Conservation (phyloP, 257 asterid genomes). For the Henckelia pumila region DNA sequence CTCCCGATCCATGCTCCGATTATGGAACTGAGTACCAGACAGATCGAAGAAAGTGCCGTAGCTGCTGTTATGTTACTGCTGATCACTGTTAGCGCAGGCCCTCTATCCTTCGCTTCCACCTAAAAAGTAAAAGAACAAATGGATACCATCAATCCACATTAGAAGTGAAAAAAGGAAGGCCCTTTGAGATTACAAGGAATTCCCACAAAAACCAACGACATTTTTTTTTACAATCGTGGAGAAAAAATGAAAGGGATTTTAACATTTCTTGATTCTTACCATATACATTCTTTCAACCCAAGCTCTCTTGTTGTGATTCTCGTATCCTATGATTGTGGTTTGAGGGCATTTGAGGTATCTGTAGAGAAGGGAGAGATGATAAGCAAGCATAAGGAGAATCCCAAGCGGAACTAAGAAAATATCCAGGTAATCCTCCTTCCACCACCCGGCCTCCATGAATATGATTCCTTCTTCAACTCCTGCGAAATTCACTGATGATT, state of each 20-base stretch:
- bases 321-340: conserved; percentile 52
- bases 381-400: conserved; percentile 53
- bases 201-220: not conserved
- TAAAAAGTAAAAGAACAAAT: conserved; percentile 8
- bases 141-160: too few relatives aligned
- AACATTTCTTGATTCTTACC: conserved; percentile 42
- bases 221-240: not conserved
- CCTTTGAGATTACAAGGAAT: not conserved
- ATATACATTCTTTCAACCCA: conserved; percentile 57
- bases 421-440: conserved; percentile 49
- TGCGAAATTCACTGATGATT: not conserved
- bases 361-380: conserved; percentile 55
- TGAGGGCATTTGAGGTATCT: conserved; percentile 44
- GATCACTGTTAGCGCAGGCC: conserved; percentile 44
- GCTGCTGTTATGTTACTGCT: conserved; percentile 47
- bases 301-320: conserved; percentile 55
- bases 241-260: too few relatives aligned
- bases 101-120: conserved; percentile 50
- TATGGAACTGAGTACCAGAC: conserved; percentile 45
- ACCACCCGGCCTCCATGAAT: conserved; percentile 35
- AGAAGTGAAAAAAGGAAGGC: not conserved
- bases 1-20: conserved; percentile 70
- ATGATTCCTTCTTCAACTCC: not conserved
- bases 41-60: conserved; percentile 46
- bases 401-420: conserved; percentile 47